These are phyloP conservation scores for Scutellaria barbata DNA, from an alignment of 257 asterid species.

Conservation along the genomic window DNA sequence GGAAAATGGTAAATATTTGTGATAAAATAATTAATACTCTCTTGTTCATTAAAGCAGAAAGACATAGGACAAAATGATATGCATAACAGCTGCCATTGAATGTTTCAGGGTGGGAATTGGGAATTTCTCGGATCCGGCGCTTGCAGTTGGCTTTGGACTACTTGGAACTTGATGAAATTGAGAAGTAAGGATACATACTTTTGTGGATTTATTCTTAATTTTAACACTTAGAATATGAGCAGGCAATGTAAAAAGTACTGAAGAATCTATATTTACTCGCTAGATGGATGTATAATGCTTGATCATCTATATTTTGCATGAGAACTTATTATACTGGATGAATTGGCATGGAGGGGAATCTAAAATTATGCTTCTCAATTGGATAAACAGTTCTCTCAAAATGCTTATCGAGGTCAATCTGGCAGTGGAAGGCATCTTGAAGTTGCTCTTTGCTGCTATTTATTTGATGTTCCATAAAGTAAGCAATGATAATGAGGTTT, in stretches of 20 bases:
- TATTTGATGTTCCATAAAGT: slow-evolving; percentile 70
- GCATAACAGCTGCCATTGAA: slow-evolving; percentile 33
- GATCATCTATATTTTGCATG: slow-evolving; percentile 28
- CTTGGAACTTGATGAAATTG: slow-evolving; percentile 81
- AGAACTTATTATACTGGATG: slow-evolving; percentile 31
- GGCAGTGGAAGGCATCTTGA: slow-evolving; percentile 91
- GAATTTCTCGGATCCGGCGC: slow-evolving; percentile 70
- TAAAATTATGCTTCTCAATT: slow-evolving; percentile 45
- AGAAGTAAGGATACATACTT: slow-evolving; percentile 61
- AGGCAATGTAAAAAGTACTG: slow-evolving; percentile 9
- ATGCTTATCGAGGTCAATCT: slow-evolving; percentile 75
- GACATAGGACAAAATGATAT: slow-evolving; percentile 21
- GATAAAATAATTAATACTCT: slow-evolving; percentile 18
- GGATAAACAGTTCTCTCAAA: slow-evolving; percentile 77
- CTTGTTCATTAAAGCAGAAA: slow-evolving; percentile 32
- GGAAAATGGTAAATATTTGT: slow-evolving; percentile 71
- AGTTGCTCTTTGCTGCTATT: slow-evolving; percentile 83
- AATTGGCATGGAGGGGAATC: slow-evolving; percentile 33
- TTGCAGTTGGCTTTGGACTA: slow-evolving; percentile 88
- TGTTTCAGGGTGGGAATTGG: slow-evolving; percentile 85
- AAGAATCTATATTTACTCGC: slow-evolving; percentile 19
- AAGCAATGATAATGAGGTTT: slow-evolving; percentile 70
- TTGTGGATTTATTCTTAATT: slow-evolving; percentile 9
- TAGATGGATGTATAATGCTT: slow-evolving; percentile 19
- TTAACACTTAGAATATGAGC: slow-evolving; percentile 17